phyloP scores from a whole-genome alignment of 495 filamentous ascomycete genomes.

The Penicillium angulare region DNA sequence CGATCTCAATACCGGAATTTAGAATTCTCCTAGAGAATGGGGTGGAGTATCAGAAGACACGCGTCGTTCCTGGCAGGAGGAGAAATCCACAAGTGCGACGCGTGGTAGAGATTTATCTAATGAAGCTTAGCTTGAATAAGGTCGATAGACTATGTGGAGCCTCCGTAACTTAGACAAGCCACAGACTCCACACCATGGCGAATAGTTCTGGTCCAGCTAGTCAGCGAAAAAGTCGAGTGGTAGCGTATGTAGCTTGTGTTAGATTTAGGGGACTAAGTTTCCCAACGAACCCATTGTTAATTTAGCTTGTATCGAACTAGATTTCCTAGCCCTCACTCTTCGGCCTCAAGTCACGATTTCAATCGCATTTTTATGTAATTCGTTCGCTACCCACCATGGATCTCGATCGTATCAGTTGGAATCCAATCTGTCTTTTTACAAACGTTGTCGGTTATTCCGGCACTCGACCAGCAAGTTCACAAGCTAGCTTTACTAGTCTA shows the following conservation, averaged over 20 bases:
- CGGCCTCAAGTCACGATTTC: background rate
- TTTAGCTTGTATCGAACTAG: background rate
- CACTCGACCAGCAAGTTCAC: background rate
- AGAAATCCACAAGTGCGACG: background rate
- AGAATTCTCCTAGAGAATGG: background rate
- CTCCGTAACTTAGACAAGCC: background rate
- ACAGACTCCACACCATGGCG: background rate
- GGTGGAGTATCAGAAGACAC: background rate
- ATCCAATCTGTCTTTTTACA: background rate
- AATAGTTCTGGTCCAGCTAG: background rate
- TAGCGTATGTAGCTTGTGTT: too few relatives aligned
- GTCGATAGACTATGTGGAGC: background rate
- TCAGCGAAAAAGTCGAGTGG: background rate
- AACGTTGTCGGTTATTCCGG: background rate
- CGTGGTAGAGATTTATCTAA: background rate
- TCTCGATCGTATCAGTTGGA: background rate
- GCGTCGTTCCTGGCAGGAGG: background rate
- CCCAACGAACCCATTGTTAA: background rate
- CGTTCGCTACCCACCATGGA: background rate
- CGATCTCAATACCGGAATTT: background rate
- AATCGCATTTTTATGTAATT: background rate
- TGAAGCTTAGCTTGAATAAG: background rate
- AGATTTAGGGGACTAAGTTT: too few relatives aligned
- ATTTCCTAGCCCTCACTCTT: background rate
- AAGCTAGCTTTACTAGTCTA: background rate